Evolutionary conservation across 2,329 filamentous ascomycete species (phyloP).

Genomic region (Xylariaceae sp.): DNA sequence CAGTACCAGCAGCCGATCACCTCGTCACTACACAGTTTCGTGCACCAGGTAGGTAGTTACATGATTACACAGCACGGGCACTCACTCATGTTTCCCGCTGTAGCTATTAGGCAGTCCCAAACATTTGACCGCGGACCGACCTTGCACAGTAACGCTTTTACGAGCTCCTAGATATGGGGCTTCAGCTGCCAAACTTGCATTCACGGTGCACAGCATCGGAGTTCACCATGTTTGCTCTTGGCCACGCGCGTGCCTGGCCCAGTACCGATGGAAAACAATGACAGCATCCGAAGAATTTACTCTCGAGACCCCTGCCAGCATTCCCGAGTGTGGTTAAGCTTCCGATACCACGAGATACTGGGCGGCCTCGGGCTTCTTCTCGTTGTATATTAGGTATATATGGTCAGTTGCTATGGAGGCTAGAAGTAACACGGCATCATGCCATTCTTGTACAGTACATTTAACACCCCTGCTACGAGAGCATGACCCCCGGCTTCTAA

Average conservation of each 20-base stretch:
- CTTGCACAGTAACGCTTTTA: conserved; percentile 1
- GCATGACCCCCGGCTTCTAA: conserved; percentile 23
- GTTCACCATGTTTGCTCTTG: conserved; percentile 34
- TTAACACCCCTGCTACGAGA: conserved; percentile 19
- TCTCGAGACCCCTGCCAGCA: not conserved
- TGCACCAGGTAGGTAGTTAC: not conserved
- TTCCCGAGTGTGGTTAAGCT: not conserved
- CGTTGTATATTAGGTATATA: conserved; percentile 1
- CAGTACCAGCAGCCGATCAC: conserved; percentile 1
- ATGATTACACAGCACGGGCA: conserved; percentile 9
- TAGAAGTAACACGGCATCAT: conserved; percentile 17
- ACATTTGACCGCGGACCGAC: conserved; percentile 1
- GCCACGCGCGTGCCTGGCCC: conserved; percentile 28
- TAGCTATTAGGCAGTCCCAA: conserved; percentile 10
- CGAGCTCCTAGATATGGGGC: conserved; percentile 10
- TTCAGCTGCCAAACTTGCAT: conserved; percentile 42
- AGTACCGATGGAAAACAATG: conserved; percentile 10
- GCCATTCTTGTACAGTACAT: conserved; percentile 15
- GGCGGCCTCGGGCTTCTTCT: conserved; percentile 8
- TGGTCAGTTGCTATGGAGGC: conserved; percentile 9
- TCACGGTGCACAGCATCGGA: conserved; percentile 37
- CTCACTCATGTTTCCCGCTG: not conserved
- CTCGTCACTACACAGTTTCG: conserved; percentile 5
- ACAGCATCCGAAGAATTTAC: conserved; percentile 3
- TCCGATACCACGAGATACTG: not conserved